Evolutionary conservation across 805 yeast species (phyloP), one percentile per base, ranked within the genome.

Genomic region (Starmera quercuum): DNA sequence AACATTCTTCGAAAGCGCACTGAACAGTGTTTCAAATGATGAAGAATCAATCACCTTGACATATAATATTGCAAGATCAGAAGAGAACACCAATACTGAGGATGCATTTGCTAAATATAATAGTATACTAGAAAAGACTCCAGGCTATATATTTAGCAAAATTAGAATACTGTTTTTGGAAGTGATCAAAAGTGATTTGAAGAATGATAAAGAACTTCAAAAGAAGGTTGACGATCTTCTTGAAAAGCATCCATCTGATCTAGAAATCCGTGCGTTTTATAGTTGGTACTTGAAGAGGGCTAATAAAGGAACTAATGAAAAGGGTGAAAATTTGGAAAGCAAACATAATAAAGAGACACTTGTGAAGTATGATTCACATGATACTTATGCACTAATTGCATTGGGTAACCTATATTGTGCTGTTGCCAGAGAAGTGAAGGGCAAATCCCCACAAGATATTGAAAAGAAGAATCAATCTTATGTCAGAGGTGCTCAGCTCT

Each of bases 401-500:
- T 65, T 92, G 50, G 98, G 95, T 8, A 92, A 90, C 53, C 70
- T 90, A 32, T 92, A 90, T 54, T 73, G 85, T 46, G 57, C 74
- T 1, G 76, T 85, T 60, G 97, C 95, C 0, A 71, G 90, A 46
- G 95, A 86, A 37, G 59, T 69, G 36, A 78, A 81, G 45, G 51
- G 65, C 11, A 56, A 54, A 26, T 58, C 59, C 14, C 68, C 66
- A 8, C 59, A 59, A 24, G 78, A 75, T 17, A 54, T 60, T 18
- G 75, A 75, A 20, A 83, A 77, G 55, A 71, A 72, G 41, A 75
- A 76, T 44, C 83, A 80, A 43, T 81, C 86, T 35, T 90, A 82
- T 54, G 66, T 80, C 29, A 76, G 95, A 57, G 96, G 96, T n/a
- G 82, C 88, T 11, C 97, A 90, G 59, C 66, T 92, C 38, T 90